A percentile compares a stretch with the other conserved stretches of the same genome.
These are phyloP conservation scores for Parastagonospora nodorum DNA, from an alignment of 2,329 filamentous ascomycete genomes.

Conservation along the genomic window DNA sequence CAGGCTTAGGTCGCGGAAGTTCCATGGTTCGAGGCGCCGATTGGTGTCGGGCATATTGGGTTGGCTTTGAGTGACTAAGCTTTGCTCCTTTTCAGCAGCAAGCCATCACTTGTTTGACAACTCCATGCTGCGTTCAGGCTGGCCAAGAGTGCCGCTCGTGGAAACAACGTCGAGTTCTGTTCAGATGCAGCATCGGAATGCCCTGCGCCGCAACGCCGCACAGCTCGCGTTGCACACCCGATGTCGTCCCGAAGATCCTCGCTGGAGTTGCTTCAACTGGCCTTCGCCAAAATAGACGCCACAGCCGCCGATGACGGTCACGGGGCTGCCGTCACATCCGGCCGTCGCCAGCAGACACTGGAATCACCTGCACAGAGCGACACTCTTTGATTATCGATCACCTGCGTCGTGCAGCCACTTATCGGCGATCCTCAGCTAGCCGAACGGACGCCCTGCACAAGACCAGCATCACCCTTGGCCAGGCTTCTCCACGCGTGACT, in stretches of 20 bases:
- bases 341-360: too few relatives aligned
- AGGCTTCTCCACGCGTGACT: background rate
- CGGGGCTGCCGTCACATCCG: background rate
- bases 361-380: too few relatives aligned
- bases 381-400: too few relatives aligned
- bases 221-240: conserved; percentile 4
- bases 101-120: conserved; percentile 5
- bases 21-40: conserved; percentile 26
- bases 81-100: conserved; percentile 12
- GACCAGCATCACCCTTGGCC: background rate
- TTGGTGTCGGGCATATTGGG: conserved; percentile 19
- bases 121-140: conserved; percentile 15
- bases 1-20: conserved; percentile 31
- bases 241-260: conserved; percentile 15
- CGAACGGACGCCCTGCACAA: background rate
- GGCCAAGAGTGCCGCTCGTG: background rate
- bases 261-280: conserved; percentile 17
- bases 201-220: conserved; percentile 1
- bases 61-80: conserved; percentile 18
- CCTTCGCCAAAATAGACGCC: conserved; percentile 10
- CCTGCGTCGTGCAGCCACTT: too few relatives aligned
- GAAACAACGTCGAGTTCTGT: background rate
- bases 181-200: conserved; percentile 4
- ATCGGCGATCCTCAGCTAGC: too few relatives aligned
- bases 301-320: conserved; percentile 22